Percentiles rank a stretch among this genome's conserved stretches.
These are phyloP conservation scores for Suillus alpinus DNA, from an alignment of 768 basidiomycete species.

Conservation along the genomic window DNA sequence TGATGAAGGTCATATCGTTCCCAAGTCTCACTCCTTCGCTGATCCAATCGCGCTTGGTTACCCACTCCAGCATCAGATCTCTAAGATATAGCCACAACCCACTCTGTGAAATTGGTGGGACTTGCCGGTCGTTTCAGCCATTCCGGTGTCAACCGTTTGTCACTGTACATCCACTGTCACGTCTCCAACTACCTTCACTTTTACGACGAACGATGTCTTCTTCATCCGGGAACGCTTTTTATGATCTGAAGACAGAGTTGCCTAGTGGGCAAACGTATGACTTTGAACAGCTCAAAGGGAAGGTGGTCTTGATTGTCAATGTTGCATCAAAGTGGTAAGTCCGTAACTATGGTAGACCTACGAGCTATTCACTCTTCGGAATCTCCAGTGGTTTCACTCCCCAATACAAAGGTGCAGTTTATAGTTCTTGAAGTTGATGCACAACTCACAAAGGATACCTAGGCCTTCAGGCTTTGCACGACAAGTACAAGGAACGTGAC, in stretches of 20 bases:
- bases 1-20: not conserved
- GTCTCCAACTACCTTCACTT: not conserved
- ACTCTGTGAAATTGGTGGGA: not conserved
- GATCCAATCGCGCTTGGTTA: not conserved
- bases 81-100: not conserved
- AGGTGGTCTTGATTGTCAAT: constrained; percentile 78
- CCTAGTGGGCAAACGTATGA: constrained; percentile 54
- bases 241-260: constrained; percentile 65
- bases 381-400: constrained; percentile 72
- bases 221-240: constrained; percentile 42
- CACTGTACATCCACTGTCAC: not conserved
- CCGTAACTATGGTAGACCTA: not conserved
- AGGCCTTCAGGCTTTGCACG: constrained; percentile 79
- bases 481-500: constrained; percentile 75
- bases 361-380: not conserved
- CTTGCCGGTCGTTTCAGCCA: not conserved
- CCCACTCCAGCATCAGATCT: not conserved
- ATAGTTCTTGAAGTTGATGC: not conserved
- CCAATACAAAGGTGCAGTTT: constrained; percentile 62
- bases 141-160: not conserved
- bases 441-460: constrained; percentile 1
- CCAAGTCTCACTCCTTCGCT: not conserved
- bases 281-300: constrained; percentile 71
- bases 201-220: constrained; percentile 22
- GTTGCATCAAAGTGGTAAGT: constrained; percentile 66